These are phyloP conservation scores for Geranium incanum DNA, from an alignment of 441 rosid species.

Conservation along the genomic window DNA sequence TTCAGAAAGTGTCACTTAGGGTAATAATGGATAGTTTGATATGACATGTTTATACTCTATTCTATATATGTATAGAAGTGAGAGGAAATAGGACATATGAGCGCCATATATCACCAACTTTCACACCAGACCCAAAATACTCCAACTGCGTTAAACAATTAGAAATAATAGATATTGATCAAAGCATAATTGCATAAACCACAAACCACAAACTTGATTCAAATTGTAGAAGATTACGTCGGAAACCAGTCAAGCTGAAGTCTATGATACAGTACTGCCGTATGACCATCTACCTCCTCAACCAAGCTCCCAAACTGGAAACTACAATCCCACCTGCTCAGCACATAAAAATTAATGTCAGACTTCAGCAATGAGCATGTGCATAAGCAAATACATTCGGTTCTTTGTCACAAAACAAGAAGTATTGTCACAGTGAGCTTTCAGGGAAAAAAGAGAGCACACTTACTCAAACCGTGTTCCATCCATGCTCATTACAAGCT, in stretches of 20 bases:
- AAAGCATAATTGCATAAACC: slow-evolving; percentile 18
- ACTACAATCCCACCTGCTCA: slow-evolving; percentile 95
- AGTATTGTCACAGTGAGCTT: neutral
- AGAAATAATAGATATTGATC: slow-evolving; percentile 1
- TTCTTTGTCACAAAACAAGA: neutral
- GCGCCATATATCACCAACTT: neutral
- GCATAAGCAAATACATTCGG: neutral
- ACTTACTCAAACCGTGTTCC: slow-evolving; percentile 97
- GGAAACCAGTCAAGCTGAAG: slow-evolving; percentile 98
- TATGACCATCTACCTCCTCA: slow-evolving; percentile 99
- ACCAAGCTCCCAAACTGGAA: slow-evolving; percentile 91
- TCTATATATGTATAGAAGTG: neutral
- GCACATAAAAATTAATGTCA: slow-evolving; percentile 21
- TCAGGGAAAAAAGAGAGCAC: slow-evolving; percentile 22
- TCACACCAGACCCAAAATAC: neutral
- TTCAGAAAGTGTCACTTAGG: neutral
- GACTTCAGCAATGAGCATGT: neutral
- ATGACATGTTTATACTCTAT: neutral
- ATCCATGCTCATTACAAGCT: slow-evolving; percentile 99
- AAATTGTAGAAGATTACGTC: slow-evolving; percentile 41
- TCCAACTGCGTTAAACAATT: neutral
- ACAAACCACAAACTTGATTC: slow-evolving; percentile 13
- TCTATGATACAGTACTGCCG: slow-evolving; percentile 89
- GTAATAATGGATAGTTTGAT: neutral
- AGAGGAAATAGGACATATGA: neutral